Evolutionary conservation across 495 filamentous ascomycete genomes (phyloP).

Genomic region (Penicillium lagena): DNA sequence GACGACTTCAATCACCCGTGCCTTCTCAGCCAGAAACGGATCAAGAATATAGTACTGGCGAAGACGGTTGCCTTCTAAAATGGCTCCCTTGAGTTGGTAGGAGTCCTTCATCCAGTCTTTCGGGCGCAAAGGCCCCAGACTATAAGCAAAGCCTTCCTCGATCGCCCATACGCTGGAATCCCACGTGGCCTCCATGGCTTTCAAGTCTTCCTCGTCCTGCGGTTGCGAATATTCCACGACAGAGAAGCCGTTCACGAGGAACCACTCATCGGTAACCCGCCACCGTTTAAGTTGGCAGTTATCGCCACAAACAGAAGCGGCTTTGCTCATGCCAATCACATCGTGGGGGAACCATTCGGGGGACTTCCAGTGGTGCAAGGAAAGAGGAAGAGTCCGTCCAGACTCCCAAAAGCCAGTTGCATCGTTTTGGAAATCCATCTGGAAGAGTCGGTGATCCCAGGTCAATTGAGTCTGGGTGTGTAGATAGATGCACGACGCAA

Average conservation of each 20-base stretch:
- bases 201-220: conserved; percentile 3
- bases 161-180: conserved; percentile 1
- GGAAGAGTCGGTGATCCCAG: conserved; percentile 31
- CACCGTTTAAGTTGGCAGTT: conserved; percentile 42
- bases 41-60: no score
- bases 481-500: conserved; percentile 32
- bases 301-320: conserved; percentile 34
- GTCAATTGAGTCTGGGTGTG: conserved; percentile 31
- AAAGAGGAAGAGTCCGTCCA: conserved; percentile 27
- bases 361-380: conserved; percentile 42
- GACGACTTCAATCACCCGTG: no score
- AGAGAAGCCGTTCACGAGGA: conserved; percentile 40
- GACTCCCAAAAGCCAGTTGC: conserved; percentile 37
- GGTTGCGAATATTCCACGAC: conserved; percentile 20
- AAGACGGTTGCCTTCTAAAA: no score
- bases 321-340: conserved; percentile 21
- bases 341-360: conserved; percentile 24
- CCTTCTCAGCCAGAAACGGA: no score
- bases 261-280: conserved; percentile 35
- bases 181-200: conserved; percentile 19
- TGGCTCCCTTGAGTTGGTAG: no score
- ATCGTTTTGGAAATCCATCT: conserved; percentile 30
- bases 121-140: conserved; percentile 6
- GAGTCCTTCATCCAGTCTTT: neutral
- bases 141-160: conserved; percentile 5